Conservation (phyloP, 2,329 filamentous ascomycete species). For the Trichoderma simmonsii region DNA sequence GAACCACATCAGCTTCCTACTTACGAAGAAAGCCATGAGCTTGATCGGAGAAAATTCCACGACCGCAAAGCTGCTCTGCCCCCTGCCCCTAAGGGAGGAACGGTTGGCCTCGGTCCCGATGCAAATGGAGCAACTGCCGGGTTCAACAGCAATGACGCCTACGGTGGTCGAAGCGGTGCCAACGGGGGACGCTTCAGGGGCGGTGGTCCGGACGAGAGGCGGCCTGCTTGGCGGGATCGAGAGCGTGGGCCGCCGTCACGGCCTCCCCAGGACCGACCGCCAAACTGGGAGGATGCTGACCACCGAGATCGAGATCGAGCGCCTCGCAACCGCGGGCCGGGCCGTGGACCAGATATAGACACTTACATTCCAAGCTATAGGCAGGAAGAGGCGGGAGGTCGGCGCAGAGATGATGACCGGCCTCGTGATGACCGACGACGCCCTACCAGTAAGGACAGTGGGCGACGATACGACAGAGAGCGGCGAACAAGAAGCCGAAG, state of each 20-base stretch:
- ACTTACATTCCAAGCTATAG: constrained; percentile 51
- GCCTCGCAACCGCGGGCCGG: constrained; percentile 34
- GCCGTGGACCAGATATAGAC: constrained; percentile 40
- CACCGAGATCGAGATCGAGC: constrained; percentile 42
- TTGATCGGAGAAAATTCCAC: constrained; percentile 89
- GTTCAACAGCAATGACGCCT: constrained; percentile 52
- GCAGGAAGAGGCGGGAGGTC: constrained; percentile 31
- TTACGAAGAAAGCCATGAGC: constrained; percentile 93
- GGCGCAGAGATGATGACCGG: constrained; percentile 37
- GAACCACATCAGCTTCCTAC: constrained; percentile 81
- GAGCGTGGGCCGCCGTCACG: constrained; percentile 50
- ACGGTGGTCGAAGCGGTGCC: constrained; percentile 45
- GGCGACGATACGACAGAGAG: constrained; percentile 42
- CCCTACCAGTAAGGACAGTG: constrained; percentile 33
- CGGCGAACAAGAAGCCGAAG: constrained; percentile 41
- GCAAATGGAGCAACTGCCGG: constrained; percentile 46
- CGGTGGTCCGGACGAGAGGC: constrained; percentile 43
- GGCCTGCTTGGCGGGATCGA: constrained; percentile 56
- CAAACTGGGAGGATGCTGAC: constrained; percentile 35
- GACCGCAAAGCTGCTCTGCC: constrained; percentile 80
- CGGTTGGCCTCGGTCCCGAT: constrained; percentile 71
- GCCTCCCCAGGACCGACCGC: constrained; percentile 40
- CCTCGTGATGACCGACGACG: constrained; percentile 29
- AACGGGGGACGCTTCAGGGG: constrained; percentile 46
- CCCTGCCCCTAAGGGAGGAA: constrained; percentile 86